Conservation (phyloP, 169 alveolate species). For the Amoebophrya sp. region DNA sequence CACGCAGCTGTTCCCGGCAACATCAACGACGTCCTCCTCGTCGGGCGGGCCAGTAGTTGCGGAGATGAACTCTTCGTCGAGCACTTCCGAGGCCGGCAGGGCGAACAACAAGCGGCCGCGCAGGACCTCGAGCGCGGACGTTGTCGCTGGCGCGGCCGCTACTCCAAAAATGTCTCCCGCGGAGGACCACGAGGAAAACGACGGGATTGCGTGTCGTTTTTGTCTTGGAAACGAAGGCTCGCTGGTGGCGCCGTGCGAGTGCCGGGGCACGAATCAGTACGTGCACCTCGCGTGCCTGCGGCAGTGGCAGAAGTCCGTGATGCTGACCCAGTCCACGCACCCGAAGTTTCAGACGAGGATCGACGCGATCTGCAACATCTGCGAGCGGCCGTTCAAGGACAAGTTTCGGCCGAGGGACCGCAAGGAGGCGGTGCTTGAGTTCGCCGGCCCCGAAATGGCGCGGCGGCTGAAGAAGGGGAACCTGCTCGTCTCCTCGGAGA, state of each 20-base stretch:
- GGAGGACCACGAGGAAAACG: not conserved
- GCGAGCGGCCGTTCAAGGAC: not conserved
- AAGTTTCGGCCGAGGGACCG: too few relatives aligned
- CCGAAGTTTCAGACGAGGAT: not conserved
- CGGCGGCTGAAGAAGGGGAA: not conserved
- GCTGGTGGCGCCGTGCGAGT: too few relatives aligned
- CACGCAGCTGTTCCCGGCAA: not conserved
- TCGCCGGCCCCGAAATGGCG: not conserved
- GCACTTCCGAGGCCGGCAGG: too few relatives aligned
- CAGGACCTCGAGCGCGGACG: not conserved
- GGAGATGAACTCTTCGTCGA: too few relatives aligned
- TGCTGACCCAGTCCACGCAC: not conserved
- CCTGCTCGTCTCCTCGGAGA: not conserved
- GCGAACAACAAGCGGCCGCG: too few relatives aligned
- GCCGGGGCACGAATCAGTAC: too few relatives aligned
- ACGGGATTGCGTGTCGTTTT: not conserved
- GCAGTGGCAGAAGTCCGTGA: not conserved
- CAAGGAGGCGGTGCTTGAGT: not conserved
- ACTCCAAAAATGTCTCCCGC: not conserved
- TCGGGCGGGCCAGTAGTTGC: not conserved
- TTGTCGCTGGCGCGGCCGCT: not conserved
- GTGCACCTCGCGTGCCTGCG: not conserved
- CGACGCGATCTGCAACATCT: not conserved
- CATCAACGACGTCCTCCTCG: not conserved
- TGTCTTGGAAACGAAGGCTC: too few relatives aligned